phyloP scores from a whole-genome alignment of 73 alveolate genomes.

The Uronychia setigera region DNA sequence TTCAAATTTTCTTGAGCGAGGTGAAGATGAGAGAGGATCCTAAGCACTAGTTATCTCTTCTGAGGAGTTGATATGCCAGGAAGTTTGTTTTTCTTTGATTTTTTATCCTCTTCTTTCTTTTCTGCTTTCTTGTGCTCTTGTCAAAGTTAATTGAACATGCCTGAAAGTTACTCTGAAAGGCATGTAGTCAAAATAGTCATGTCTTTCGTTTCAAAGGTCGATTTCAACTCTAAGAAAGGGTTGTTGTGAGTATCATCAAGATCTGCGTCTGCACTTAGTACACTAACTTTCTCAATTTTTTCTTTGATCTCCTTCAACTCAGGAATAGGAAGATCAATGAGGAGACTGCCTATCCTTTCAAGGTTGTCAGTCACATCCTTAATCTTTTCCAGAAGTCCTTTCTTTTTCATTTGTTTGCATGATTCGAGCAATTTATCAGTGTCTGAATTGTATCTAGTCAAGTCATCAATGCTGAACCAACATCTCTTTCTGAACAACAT shows the following conservation, averaged over 20 bases:
- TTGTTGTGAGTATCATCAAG: neutral
- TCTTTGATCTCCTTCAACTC: neutral
- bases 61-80: neutral
- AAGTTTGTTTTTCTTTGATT: neutral
- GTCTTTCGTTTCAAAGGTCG: neutral
- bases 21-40: neutral
- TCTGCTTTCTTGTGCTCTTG: neutral
- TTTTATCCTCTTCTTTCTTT: neutral
- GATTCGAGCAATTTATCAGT: constrained; percentile 4
- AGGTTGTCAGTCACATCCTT: constrained; percentile 35
- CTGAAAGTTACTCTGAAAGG: neutral
- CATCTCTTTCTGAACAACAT: constrained; percentile 50
- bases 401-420: neutral
- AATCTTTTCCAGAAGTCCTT: constrained; percentile 28
- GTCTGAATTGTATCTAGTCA: constrained; percentile 12
- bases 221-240: neutral
- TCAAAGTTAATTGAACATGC: neutral
- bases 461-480: constrained; percentile 22
- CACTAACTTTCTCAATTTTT: neutral
- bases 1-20: neutral
- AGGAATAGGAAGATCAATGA: neutral
- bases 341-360: constrained; percentile 34
- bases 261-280: neutral
- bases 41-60: neutral
- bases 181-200: neutral